phyloP scores from a whole-genome alignment of 768 basidiomycete genomes.

The Boletus rubescentipes region DNA sequence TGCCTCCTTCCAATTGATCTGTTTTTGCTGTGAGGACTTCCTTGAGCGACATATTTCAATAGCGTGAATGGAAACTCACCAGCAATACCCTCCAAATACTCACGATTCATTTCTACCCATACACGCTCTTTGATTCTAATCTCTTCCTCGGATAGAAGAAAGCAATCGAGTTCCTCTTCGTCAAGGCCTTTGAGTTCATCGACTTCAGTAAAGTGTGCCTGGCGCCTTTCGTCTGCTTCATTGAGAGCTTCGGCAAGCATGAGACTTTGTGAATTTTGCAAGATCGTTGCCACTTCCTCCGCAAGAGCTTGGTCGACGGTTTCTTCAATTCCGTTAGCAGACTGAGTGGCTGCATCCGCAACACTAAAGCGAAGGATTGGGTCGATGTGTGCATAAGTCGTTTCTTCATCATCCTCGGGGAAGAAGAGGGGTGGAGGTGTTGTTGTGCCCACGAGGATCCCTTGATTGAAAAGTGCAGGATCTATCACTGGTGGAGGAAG shows the following conservation, averaged over 20 bases:
- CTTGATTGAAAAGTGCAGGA: constrained; percentile 58
- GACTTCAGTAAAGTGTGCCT: constrained; percentile 45
- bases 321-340: constrained; percentile 50
- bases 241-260: constrained; percentile 60
- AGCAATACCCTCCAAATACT: constrained; percentile 86
- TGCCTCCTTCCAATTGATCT: constrained; percentile 47
- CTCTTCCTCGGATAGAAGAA: constrained; percentile 77
- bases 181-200: constrained; percentile 79
- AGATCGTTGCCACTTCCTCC: constrained; percentile 67
- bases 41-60: constrained; percentile 41
- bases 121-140: constrained; percentile 84
- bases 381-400: constrained; percentile 50
- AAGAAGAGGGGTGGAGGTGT: constrained; percentile 39
- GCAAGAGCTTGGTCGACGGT: constrained; percentile 61
- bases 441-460: constrained; percentile 62
- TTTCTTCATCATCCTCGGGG: constrained; percentile 45
- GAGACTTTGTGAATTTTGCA: constrained; percentile 61
- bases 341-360: constrained; percentile 13
- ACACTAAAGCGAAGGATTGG: constrained; percentile 44
- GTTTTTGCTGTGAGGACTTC: constrained; percentile 61
- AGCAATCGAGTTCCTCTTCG: constrained; percentile 84
- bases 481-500: constrained; percentile 43
- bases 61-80: constrained; percentile 38
- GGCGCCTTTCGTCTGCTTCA: constrained; percentile 63
- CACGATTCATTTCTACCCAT: constrained; percentile 92